Evolutionary conservation across 805 yeast species (phyloP), one percentile per base, ranked within the genome.

Genomic region (Trichomonascus vanleenenianus): DNA sequence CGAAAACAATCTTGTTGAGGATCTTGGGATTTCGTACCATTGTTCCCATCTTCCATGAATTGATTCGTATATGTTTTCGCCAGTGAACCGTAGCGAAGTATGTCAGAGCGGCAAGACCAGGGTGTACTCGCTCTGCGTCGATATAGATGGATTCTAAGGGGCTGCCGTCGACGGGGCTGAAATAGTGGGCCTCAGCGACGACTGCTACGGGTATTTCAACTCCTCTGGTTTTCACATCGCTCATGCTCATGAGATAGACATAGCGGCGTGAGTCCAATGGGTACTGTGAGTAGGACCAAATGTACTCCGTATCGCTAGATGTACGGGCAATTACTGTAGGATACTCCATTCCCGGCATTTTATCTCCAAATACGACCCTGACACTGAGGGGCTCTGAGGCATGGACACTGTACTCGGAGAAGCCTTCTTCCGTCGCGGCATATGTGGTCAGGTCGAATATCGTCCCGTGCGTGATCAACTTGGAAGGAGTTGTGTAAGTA

Each of bases 71-170:
- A 22, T 22, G 4, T 22, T 22, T 22, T 22, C 27, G 4, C 27
- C 27, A 22, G 27, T 22, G 27, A 22, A 22, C 27, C 8, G 58
- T 48, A n/a, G 48, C 44, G 44, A 58, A 56, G 12, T 57, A 59
- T 4, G 59, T 48, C 10, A 59, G 43, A 10, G 57, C 30, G 1
- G 58, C 62, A 14, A 57, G 27, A 16, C 44, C 54, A 2, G 59
- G 57, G 11, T 40, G 32, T 3, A 58, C 48, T 3, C 45, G 36
- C 31, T 51, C 51, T 11, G 45, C 18, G 38, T 59, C 63, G 5
- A 58, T 38, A 22, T 59, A 61, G 9, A 60, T 35, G 12, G 53
- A 36, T 59, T 59, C 51, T 33, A 54, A 46, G 10, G 19, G n/a
- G 9, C 44, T 19, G 20, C 46, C 43, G 33, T 53, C 55, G n/a